Evolutionary conservation across 1,284 basidiomycete species (phyloP).

Genomic region (Tilletiaria anomala): DNA sequence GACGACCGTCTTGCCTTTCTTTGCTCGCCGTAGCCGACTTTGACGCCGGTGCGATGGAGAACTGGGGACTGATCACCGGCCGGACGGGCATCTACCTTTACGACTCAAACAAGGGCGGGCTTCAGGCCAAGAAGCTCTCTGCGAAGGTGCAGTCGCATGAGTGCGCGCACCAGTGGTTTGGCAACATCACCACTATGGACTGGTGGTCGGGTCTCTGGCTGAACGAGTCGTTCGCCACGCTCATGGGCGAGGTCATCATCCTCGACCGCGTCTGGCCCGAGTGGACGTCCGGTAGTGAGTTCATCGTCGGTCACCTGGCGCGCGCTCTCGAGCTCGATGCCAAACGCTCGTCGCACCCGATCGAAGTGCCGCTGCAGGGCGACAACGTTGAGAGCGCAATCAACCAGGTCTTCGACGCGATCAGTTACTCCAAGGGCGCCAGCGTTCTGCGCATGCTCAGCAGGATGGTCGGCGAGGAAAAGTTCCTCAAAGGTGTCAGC

Average conservation of each 20-base stretch:
- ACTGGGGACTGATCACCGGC: constrained; percentile 74
- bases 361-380: constrained; percentile 58
- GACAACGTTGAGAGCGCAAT: constrained; percentile 35
- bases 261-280: constrained; percentile 50
- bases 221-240: constrained; percentile 64
- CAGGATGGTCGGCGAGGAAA: constrained; percentile 64
- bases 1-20: too few relatives aligned
- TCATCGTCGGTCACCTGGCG: constrained; percentile 46
- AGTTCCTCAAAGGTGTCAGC: constrained; percentile 47
- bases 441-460: constrained; percentile 82
- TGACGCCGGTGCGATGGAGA: constrained; percentile 83
- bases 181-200: constrained; percentile 77
- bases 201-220: constrained; percentile 60
- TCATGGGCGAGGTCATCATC: constrained; percentile 60
- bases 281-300: constrained; percentile 47
- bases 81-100: constrained; percentile 63
- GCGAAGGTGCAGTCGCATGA: constrained; percentile 56
- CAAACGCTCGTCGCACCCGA: constrained; percentile 81
- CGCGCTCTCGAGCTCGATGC: constrained; percentile 66
- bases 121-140: background rate
- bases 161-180: constrained; percentile 47
- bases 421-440: constrained; percentile 42
- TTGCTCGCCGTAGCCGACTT: constrained; percentile 54
- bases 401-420: constrained; percentile 37
- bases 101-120: constrained; percentile 52